phyloP scores from a whole-genome alignment of 768 basidiomycete genomes.

The Suillus tomentosus region DNA sequence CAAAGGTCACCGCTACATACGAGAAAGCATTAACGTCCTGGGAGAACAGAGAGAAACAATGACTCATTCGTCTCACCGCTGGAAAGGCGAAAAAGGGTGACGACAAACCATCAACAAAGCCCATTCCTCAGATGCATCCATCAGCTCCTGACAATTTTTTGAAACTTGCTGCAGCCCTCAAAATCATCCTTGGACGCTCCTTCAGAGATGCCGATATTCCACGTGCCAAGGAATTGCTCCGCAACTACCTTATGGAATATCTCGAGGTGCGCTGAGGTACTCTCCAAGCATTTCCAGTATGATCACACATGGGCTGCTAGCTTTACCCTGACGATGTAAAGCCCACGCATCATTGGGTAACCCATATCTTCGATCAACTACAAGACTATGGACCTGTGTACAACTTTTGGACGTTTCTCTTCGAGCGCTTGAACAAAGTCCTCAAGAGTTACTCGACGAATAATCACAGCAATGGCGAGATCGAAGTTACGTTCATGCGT shows the following conservation, averaged over 20 bases:
- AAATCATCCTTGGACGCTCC: not conserved
- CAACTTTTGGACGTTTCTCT: constrained; percentile 34
- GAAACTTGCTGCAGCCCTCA: not conserved
- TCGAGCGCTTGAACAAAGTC: constrained; percentile 34
- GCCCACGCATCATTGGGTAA: not conserved
- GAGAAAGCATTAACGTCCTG: not conserved
- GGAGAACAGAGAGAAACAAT: not conserved
- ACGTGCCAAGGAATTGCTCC: not conserved
- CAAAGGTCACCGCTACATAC: not conserved
- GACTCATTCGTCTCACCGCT: not conserved
- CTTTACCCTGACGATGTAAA: not conserved
- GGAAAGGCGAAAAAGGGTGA: not conserved
- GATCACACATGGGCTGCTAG: not conserved
- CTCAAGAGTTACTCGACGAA: constrained; percentile 30
- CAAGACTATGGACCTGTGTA: constrained; percentile 32
- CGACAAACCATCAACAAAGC: not conserved
- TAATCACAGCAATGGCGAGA: constrained; percentile 28
- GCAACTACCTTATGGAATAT: not conserved
- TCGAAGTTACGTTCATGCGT: constrained; percentile 32
- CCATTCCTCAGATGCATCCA: not conserved
- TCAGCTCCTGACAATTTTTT: not conserved
- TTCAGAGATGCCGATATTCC: not conserved
- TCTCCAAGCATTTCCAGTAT: not conserved
- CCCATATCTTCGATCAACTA: constrained; percentile 16
- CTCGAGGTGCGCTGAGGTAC: not conserved